Conservation (phyloP, 805 yeast species). For the Ascoidea asiatica region DNA sequence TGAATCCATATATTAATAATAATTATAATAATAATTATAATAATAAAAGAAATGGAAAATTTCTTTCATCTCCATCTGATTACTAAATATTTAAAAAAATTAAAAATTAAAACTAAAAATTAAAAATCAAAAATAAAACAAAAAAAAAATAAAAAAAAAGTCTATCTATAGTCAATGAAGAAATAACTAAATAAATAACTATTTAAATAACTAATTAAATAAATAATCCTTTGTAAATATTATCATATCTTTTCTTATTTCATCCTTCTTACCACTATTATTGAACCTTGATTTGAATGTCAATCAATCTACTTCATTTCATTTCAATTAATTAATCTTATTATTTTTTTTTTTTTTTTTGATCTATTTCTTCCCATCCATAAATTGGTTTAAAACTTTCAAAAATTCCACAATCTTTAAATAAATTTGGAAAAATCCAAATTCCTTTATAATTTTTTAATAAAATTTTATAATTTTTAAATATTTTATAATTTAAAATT, state of each 20-base stretch:
- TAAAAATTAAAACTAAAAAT: too few relatives aligned
- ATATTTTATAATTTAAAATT: constrained; percentile 34
- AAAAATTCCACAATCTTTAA: constrained; percentile 87
- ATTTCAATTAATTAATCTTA: too few relatives aligned
- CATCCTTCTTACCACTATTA: constrained; percentile 7
- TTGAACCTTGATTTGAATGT: constrained; percentile 1
- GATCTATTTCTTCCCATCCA: constrained; percentile 51
- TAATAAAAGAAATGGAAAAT: background rate
- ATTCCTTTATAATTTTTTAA: too few relatives aligned
- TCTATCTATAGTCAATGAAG: background rate
- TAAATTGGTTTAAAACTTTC: constrained; percentile 88
- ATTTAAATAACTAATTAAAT: constrained; percentile 1
- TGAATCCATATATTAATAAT: too few relatives aligned
- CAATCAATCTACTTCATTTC: too few relatives aligned
- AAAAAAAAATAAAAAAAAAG: too few relatives aligned
- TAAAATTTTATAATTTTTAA: too few relatives aligned
- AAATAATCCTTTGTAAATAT: constrained; percentile 7
- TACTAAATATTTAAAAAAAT: too few relatives aligned
- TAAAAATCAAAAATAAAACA: background rate
- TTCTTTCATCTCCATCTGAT: too few relatives aligned
- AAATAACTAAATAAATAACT: too few relatives aligned
- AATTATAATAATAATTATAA: too few relatives aligned
- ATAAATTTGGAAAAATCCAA: constrained; percentile 93
- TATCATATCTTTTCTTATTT: constrained; percentile 19
- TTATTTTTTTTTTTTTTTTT: constrained; percentile 19